These are phyloP conservation scores for Nakazawaea holstii DNA, from an alignment of 805 yeast species.

Conservation along the genomic window DNA sequence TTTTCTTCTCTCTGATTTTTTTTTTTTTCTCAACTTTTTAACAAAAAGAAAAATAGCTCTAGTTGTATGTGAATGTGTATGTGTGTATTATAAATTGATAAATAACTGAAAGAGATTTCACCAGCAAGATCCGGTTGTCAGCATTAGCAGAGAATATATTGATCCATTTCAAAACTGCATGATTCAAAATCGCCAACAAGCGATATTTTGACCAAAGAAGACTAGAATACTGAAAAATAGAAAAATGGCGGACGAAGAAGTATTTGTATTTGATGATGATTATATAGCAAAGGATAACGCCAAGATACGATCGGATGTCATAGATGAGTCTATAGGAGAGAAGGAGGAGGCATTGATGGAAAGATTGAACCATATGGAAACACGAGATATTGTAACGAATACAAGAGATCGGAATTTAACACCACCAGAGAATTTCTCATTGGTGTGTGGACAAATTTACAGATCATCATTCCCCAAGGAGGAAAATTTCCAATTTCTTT, in stretches of 20 bases:
- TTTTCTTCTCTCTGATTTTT: too few relatives aligned
- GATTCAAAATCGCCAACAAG: too few relatives aligned
- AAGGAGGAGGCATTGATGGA: constrained; percentile 1
- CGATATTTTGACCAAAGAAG: too few relatives aligned
- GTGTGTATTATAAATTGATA: not conserved
- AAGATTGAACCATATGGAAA: not conserved
- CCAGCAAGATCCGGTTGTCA: not conserved
- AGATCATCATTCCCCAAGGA: constrained; percentile 86
- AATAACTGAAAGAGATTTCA: not conserved
- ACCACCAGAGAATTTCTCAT: constrained; percentile 91
- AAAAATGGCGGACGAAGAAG: not conserved
- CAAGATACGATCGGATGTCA: constrained; percentile 3
- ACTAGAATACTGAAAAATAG: not conserved
- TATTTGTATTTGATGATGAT: constrained; percentile 11
- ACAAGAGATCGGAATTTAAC: constrained; percentile 21
- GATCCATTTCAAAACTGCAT: not conserved
- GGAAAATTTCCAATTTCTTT: constrained; percentile 71
- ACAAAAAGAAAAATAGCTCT: too few relatives aligned
- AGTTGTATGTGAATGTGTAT: too few relatives aligned
- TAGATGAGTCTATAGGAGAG: not conserved
- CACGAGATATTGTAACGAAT: not conserved
- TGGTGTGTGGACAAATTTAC: constrained; percentile 73
- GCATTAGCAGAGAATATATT: not conserved
- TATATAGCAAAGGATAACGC: not conserved
- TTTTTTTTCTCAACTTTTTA: too few relatives aligned